phyloP scores from a whole-genome alignment of 768 basidiomycete genomes.

The Termitomyces sp. region DNA sequence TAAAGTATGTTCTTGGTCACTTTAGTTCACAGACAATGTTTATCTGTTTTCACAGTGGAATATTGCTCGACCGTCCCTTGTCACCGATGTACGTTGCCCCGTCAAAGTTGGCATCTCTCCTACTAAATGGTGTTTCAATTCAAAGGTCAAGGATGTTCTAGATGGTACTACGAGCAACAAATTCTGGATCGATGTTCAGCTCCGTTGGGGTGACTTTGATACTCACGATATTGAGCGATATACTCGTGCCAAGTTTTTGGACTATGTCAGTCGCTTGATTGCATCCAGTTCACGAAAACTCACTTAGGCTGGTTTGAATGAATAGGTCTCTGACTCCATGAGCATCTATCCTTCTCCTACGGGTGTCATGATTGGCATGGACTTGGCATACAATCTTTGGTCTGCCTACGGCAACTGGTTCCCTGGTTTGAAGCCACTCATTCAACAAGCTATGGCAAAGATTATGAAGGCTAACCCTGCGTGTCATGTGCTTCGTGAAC shows the following conservation, averaged over 20 bases:
- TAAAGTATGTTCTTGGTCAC: conserved; percentile 39
- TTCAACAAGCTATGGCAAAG: conserved; percentile 99
- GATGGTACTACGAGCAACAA: conserved; percentile 99
- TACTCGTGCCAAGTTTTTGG: conserved; percentile 97
- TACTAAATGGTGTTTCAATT: conserved; percentile 5
- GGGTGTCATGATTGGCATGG: conserved; percentile 98
- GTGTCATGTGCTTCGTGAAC: conserved; percentile 94
- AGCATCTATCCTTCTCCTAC: conserved; percentile 99
- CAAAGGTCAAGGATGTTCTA: conserved; percentile 86
- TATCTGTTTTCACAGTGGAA: conserved; percentile 66
- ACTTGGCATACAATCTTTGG: conserved; percentile 97
- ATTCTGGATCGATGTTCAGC: conserved; percentile 96
- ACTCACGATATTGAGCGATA: conserved; percentile 99
- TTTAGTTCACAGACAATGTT: background rate
- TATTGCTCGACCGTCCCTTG: conserved; percentile 90
- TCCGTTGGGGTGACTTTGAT: conserved; percentile 98
- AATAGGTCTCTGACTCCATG: conserved; percentile 91
- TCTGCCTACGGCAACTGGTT: conserved; percentile 99
- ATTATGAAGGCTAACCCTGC: conserved; percentile 99
- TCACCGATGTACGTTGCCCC: conserved; percentile 69
- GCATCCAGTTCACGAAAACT: background rate
- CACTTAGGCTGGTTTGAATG: background rate
- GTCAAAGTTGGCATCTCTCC: background rate
- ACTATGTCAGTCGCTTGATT: conserved; percentile 59
- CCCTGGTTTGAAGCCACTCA: conserved; percentile 96